phyloP scores from a whole-genome alignment of 164 flowering plant species.

The Dillenia suffruticosa region DNA sequence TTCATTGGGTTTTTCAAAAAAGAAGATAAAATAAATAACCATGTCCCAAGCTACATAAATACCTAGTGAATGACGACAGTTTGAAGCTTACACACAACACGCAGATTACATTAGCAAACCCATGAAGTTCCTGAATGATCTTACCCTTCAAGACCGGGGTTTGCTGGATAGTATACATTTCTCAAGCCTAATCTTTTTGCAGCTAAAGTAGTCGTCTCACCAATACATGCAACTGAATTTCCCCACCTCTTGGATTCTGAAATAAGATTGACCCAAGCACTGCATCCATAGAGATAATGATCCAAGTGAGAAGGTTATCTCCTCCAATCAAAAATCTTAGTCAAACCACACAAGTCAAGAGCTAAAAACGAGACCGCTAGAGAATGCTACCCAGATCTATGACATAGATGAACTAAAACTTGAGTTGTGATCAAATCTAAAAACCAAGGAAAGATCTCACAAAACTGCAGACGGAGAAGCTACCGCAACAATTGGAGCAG shows the following conservation, averaged over 20 bases:
- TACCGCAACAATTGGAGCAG: conserved; percentile 78
- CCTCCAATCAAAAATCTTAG: too few relatives aligned
- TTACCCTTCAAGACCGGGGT: conserved; percentile 96
- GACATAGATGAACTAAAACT: too few relatives aligned
- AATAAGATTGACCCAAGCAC: conserved; percentile 78
- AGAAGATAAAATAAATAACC: too few relatives aligned
- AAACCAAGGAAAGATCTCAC: conserved; percentile 22
- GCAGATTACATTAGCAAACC: neutral
- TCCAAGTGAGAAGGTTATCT: neutral
- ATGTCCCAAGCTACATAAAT: too few relatives aligned
- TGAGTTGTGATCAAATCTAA: too few relatives aligned
- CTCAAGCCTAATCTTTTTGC: conserved; percentile 66
- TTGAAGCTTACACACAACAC: neutral
- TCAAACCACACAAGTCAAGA: too few relatives aligned
- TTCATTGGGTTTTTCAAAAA: too few relatives aligned
- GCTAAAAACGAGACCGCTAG: too few relatives aligned
- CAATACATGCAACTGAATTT: conserved; percentile 87
- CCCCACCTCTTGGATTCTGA: conserved; percentile 49
- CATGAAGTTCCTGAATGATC: neutral
- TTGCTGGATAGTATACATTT: conserved; percentile 68
- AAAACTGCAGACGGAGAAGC: conserved; percentile 92
- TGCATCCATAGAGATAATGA: conserved; percentile 21
- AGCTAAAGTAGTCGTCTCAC: conserved; percentile 88
- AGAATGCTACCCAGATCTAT: too few relatives aligned
- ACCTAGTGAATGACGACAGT: neutral